Percentiles rank a stretch among this genome's conserved stretches.
Evolutionary conservation across 2,329 filamentous ascomycete species (phyloP).

Genomic region (Claviceps sp.): DNA sequence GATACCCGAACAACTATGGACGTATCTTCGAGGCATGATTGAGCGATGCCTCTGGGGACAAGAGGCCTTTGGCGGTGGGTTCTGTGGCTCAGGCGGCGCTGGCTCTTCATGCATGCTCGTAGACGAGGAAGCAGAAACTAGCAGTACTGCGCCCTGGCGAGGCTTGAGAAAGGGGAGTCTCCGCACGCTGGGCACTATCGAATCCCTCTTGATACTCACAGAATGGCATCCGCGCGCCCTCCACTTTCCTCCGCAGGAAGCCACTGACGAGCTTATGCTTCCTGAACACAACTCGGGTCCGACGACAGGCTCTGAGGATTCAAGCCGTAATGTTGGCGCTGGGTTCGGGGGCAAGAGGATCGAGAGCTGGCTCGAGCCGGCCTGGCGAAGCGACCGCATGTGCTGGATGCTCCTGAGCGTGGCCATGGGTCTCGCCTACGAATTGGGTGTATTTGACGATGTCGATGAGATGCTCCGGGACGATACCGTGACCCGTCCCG

Average conservation of each 20-base stretch:
- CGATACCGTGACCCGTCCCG: slow-evolving; percentile 44
- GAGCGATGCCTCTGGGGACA: slow-evolving; percentile 91
- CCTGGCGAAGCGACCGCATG: slow-evolving; percentile 89
- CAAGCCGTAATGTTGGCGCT: slow-evolving; percentile 23
- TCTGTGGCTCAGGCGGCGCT: slow-evolving; percentile 56
- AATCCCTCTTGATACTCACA: slow-evolving; percentile 84
- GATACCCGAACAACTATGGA: slow-evolving; percentile 93
- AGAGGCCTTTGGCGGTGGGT: slow-evolving; percentile 84
- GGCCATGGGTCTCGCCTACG: slow-evolving; percentile 78
- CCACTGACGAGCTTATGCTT: slow-evolving; percentile 54
- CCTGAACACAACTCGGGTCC: slow-evolving; percentile 41
- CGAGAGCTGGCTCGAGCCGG: slow-evolving; percentile 92
- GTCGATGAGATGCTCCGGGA: slow-evolving; percentile 58
- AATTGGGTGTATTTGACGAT: slow-evolving; percentile 89
- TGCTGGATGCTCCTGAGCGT: slow-evolving; percentile 96
- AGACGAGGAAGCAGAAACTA: slow-evolving; percentile 42
- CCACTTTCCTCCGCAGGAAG: slow-evolving; percentile 79
- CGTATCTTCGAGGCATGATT: slow-evolving; percentile 87
- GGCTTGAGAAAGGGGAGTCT: slow-evolving; percentile 64
- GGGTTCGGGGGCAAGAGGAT: slow-evolving; percentile 73
- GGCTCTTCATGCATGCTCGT: slow-evolving; percentile 25
- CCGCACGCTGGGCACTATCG: slow-evolving; percentile 82
- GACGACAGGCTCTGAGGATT: slow-evolving; percentile 24
- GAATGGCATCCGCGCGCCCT: slow-evolving; percentile 94
- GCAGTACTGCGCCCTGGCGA: slow-evolving; percentile 57